These are phyloP conservation scores for Grifola frondosa DNA, from an alignment of 1,284 basidiomycete species.

Conservation along the genomic window DNA sequence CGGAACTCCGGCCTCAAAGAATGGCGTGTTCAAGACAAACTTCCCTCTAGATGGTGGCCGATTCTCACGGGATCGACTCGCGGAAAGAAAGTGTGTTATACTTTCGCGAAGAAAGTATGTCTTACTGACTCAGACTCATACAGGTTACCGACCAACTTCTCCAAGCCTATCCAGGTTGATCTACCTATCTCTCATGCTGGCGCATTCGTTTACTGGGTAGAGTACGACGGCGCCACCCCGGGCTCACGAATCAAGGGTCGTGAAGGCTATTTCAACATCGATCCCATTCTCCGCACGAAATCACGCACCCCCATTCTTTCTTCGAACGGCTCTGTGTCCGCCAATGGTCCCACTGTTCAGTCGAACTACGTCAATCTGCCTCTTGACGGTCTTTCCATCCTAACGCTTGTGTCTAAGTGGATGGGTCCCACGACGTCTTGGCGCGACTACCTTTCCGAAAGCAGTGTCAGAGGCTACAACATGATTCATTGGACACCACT, in stretches of 20 bases:
- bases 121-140: constrained; percentile 11
- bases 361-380: constrained; percentile 64
- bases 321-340: constrained; percentile 46
- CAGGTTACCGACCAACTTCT: constrained; percentile 79
- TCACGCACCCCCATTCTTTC: constrained; percentile 73
- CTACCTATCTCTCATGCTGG: constrained; percentile 93
- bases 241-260: constrained; percentile 72
- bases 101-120: neutral
- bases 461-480: constrained; percentile 87
- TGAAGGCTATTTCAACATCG: constrained; percentile 94
- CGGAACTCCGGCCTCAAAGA: constrained; percentile 83
- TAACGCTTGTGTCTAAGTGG: constrained; percentile 94
- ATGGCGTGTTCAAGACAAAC: constrained; percentile 91
- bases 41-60: constrained; percentile 89
- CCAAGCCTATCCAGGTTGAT: constrained; percentile 88
- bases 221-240: constrained; percentile 70
- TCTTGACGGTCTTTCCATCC: constrained; percentile 81
- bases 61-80: constrained; percentile 79
- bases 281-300: constrained; percentile 80
- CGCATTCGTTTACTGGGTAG: constrained; percentile 91
- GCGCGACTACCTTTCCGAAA: constrained; percentile 78
- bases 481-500: constrained; percentile 95
- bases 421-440: constrained; percentile 84
- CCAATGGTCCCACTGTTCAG: constrained; percentile 49
- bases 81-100: constrained; percentile 73